Conservation (phyloP, 768 basidiomycete species). For the Termitomyces sp. region DNA sequence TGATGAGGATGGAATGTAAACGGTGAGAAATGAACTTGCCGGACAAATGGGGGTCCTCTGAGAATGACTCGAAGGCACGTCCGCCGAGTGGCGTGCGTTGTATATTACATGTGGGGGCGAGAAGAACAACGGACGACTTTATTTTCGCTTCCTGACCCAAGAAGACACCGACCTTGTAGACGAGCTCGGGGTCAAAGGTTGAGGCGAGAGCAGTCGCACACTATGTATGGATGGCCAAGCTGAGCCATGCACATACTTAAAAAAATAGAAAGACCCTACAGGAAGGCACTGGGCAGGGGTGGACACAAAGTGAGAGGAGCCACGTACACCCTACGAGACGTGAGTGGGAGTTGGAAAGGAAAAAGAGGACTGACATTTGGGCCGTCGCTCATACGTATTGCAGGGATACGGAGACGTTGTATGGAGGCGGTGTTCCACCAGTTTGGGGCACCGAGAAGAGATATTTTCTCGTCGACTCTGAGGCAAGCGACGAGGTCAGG, state of each 20-base stretch:
- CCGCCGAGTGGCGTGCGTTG: conserved; percentile 60
- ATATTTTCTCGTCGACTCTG: conserved; percentile 58
- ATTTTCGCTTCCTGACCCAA: conserved; percentile 62
- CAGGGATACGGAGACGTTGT: conserved; percentile 54
- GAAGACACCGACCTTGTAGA: conserved; percentile 49
- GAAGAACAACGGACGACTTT: conserved; percentile 56
- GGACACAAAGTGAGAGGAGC: conserved; percentile 58
- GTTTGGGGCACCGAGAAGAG: conserved; percentile 57
- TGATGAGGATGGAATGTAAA: background rate
- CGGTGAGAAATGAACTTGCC: conserved; percentile 26
- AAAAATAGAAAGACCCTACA: conserved; percentile 25
- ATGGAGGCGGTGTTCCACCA: conserved; percentile 68
- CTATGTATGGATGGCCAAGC: conserved; percentile 16
- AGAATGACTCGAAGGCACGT: conserved; percentile 66
- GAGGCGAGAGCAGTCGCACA: conserved; percentile 68
- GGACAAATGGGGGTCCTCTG: conserved; percentile 65
- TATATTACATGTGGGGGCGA: conserved; percentile 75
- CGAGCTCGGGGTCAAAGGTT: conserved; percentile 59
- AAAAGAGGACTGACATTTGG: conserved; percentile 41
- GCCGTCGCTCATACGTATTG: conserved; percentile 68
- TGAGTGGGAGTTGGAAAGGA: background rate
- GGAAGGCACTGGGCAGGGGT: conserved; percentile 65
- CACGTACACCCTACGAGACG: conserved; percentile 52
- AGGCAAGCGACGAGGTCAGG: conserved; percentile 48
- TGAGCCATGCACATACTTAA: background rate